Base-by-base conservation (phyloP, 2,329 filamentous ascomycete genomes). In the Aspergillus chevalieri region DNA sequence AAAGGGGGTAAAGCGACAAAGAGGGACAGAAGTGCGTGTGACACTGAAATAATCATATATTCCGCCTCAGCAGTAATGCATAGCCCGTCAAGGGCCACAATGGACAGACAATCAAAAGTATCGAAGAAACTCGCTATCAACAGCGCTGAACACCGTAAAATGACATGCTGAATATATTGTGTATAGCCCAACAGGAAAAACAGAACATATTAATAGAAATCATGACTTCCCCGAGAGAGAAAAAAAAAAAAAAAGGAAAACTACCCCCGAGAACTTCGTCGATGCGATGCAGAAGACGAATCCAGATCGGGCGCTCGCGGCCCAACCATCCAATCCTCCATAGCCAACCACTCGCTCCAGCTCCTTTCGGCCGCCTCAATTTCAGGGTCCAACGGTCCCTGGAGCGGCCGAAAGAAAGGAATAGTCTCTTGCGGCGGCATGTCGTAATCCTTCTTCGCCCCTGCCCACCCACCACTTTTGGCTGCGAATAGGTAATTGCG, bases 271-370 rank as follows among this genome's bases (percentile, higher is more conserved):
- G 65, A 49, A 51, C 65, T 67, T 33, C 64, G 61, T 24, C 63
- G 59, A 47, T 62, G 62, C 22, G 67, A 67, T 21, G 57, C 57
- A 28, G 69, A 71, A 3, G 65, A 66, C 3, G 67, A 68, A 46
- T 71, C 70, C 5, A 57, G 57, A 54, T 77, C 75, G 6, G 86
- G 87, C 28, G 85, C 85, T 53, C 88, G 76, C 1, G 88, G 87
- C 2, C 91, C 91, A n/a, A 96, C 75, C 90, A 95, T 95, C 92
- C 92, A 97, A 68, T 96, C 92, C 69, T 95, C 89, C 89, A 96
- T 94, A 10, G 89, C 89, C 28, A 96, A 74, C 92, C 92, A 97
- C 62, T 92, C 85, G 65, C 89, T 94, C 93, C 93, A 98, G 52
- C 79, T 84, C 53, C 81, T 79, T 72, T 97, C 92, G 0, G 91